These are phyloP conservation scores for Hemisphaericaspora xylanilytica DNA, from an alignment of 1,139 yeast genomes.

Conservation along the genomic window DNA sequence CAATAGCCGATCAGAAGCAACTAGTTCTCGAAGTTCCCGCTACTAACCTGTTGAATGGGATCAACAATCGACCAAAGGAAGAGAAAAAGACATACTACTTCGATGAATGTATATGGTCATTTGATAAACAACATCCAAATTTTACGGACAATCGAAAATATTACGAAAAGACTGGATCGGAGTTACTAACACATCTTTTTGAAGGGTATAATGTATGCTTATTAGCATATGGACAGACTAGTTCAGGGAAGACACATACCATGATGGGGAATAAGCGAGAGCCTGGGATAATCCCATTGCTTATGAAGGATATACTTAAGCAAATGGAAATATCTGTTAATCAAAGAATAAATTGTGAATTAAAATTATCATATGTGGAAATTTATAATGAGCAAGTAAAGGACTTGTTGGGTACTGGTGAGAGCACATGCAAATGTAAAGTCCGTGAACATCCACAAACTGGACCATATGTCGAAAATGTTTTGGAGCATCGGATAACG, in stretches of 20 bases:
- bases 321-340: slow-evolving; percentile 38
- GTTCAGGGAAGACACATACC: slow-evolving; percentile 69
- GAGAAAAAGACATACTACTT: slow-evolving; percentile 42
- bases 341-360: slow-evolving; percentile 49
- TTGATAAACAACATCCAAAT: slow-evolving; percentile 28
- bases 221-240: slow-evolving; percentile 78
- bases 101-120: slow-evolving; percentile 63
- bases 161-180: slow-evolving; percentile 54
- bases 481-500: slow-evolving; percentile 48
- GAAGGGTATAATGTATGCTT: slow-evolving; percentile 74
- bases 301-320: slow-evolving; percentile 53
- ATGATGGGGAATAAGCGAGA: slow-evolving; percentile 61
- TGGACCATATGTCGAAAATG: slow-evolving; percentile 71
- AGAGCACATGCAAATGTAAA: slow-evolving; percentile 30
- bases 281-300: slow-evolving; percentile 61
- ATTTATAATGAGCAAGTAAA: slow-evolving; percentile 70
- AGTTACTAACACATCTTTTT: slow-evolving; percentile 59
- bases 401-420: slow-evolving; percentile 44
- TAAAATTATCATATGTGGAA: slow-evolving; percentile 63
- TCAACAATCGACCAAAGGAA: slow-evolving; percentile 14
- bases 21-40: slow-evolving; percentile 25
- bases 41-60: no score
- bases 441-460: slow-evolving; percentile 60
- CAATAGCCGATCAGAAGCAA: slow-evolving; percentile 20
- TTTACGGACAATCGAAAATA: slow-evolving; percentile 50